Conservation (phyloP, 768 basidiomycete species). For the Leccinum pellstonianum region DNA sequence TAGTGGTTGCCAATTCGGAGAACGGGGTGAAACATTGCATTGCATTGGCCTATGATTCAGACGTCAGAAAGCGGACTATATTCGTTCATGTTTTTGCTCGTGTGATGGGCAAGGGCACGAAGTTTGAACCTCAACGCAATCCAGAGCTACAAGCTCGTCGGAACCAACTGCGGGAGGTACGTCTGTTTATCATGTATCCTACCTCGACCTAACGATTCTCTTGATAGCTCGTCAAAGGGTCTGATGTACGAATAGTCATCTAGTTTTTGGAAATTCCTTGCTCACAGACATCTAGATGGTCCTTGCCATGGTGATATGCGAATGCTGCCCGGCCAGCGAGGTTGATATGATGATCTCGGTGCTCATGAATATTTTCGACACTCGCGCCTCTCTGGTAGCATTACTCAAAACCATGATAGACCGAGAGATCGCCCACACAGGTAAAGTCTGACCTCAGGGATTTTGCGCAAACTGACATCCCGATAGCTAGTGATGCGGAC, state of each 20-base stretch:
- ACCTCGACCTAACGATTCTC: constrained; percentile 5
- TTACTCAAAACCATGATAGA: constrained; percentile 85
- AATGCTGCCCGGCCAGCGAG: constrained; percentile 76
- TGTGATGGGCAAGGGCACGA: constrained; percentile 76
- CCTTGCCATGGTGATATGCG: constrained; percentile 82
- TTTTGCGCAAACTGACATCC: constrained; percentile 3
- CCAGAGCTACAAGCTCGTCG: constrained; percentile 46
- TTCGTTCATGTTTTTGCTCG: constrained; percentile 84
- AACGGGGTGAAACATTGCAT: constrained; percentile 89
- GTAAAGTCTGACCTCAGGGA: constrained; percentile 38
- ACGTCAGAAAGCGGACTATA: constrained; percentile 67
- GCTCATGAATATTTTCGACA: constrained; percentile 83
- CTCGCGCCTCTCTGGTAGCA: constrained; percentile 63
- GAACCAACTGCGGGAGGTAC: constrained; percentile 58
- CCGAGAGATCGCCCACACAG: constrained; percentile 74
- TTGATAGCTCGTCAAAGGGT: constrained; percentile 65
- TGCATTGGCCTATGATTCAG: constrained; percentile 70
- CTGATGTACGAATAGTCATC: constrained; percentile 51
- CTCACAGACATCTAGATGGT: constrained; percentile 50
- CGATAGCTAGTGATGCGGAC: constrained; percentile 71
- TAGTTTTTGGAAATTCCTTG: neutral
- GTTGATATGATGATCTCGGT: constrained; percentile 85
- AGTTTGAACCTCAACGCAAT: constrained; percentile 64
- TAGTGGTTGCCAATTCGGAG: constrained; percentile 83
- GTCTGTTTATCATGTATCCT: constrained; percentile 20